A percentile compares a stretch with the other conserved stretches of the same genome.
Conservation (phyloP, 73 alveolate genomes). For the Paramecium primaurelia region DNA sequence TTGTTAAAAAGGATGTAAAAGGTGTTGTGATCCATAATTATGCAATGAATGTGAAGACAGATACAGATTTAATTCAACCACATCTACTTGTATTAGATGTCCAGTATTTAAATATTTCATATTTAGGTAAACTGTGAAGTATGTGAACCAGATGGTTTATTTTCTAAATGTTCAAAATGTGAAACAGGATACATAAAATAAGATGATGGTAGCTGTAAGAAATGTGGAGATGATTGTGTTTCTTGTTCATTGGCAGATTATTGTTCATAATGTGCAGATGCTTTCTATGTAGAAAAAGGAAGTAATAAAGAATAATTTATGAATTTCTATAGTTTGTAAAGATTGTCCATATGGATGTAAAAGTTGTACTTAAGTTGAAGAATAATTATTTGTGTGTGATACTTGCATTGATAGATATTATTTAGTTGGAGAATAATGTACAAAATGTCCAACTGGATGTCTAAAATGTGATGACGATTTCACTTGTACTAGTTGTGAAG, state of each 20-base stretch:
- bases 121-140: not conserved
- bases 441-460: slow-evolving; percentile 39
- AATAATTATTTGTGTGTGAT: not conserved
- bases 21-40: slow-evolving; percentile 29
- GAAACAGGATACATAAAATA: not conserved
- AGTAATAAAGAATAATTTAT: not conserved
- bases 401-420: slow-evolving; percentile 36
- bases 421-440: not conserved
- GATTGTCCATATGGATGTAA: slow-evolving; percentile 45
- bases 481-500: slow-evolving; percentile 11
- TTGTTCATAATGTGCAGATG: not conserved
- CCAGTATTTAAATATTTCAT: not conserved
- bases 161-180: slow-evolving; percentile 14
- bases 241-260: not conserved
- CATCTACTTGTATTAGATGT: slow-evolving; percentile 12
- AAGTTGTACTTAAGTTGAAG: not conserved
- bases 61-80: slow-evolving; percentile 35
- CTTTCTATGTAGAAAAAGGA: slow-evolving; percentile 20
- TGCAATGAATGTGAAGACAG: not conserved
- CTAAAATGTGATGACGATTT: not conserved
- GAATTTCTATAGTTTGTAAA: not conserved
- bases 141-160: slow-evolving; percentile 16
- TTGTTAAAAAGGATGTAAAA: slow-evolving; percentile 36
- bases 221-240: slow-evolving; percentile 13
- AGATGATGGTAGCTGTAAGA: not conserved